phyloP scores from a whole-genome alignment of 495 filamentous ascomycete species.

The Chaetomium fimeti region DNA sequence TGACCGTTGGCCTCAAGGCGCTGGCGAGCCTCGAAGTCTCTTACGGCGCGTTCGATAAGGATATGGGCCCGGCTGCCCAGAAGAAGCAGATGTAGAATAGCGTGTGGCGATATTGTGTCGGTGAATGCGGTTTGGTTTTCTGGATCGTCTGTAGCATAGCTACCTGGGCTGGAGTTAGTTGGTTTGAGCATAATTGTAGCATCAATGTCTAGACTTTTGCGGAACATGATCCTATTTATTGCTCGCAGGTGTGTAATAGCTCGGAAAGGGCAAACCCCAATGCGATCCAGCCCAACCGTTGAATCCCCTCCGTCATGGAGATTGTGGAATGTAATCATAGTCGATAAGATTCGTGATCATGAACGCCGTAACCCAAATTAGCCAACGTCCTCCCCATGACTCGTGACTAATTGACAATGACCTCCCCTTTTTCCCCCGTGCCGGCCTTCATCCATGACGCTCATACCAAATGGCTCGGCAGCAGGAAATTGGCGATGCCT shows the following conservation, averaged over 20 bases:
- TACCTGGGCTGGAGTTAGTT: constrained; percentile 23
- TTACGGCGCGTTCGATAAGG: constrained; percentile 94
- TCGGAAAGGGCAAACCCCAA: neutral
- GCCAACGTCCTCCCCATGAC: neutral
- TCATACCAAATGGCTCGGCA: constrained; percentile 85
- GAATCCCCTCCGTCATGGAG: neutral
- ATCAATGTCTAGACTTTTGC: constrained; percentile 18
- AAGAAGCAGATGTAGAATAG: constrained; percentile 68
- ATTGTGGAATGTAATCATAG: neutral
- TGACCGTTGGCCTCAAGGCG: constrained; percentile 73
- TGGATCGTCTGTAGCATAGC: constrained; percentile 23
- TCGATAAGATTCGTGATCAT: neutral
- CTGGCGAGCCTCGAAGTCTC: constrained; percentile 78
- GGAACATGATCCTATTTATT: neutral
- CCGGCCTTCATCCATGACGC: neutral
- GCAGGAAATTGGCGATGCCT: constrained; percentile 92
- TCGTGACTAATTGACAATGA: neutral
- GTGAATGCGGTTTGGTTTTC: constrained; percentile 4
- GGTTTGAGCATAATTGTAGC: constrained; percentile 20
- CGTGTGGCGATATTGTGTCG: neutral
- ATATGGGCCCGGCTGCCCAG: constrained; percentile 81
- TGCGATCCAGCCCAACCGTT: neutral
- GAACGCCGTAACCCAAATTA: constrained; percentile 18
- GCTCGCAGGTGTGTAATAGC: neutral
- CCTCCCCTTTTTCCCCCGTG: neutral